Conservation (phyloP, 345 rosid species). For the Syzygium oleosum region DNA sequence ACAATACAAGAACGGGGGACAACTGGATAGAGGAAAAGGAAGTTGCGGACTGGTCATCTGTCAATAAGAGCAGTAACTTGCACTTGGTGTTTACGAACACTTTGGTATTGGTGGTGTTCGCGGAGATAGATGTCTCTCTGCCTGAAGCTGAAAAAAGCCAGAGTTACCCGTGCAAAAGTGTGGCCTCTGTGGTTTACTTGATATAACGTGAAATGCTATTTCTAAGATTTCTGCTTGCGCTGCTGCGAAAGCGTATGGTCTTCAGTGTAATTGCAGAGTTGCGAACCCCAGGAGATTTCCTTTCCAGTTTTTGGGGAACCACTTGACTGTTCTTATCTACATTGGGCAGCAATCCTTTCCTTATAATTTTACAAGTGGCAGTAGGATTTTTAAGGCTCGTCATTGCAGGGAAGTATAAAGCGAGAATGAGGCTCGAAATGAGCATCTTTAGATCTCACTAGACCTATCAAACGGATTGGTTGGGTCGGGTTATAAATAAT, state of each 20-base stretch:
- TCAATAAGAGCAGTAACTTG: not conserved
- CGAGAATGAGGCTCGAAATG: not conserved
- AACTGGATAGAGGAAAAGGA: not conserved
- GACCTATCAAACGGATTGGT: no score
- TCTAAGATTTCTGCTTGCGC: not conserved
- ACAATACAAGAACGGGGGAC: no score
- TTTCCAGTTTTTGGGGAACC: not conserved
- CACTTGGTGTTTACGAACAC: not conserved
- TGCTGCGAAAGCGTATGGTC: not conserved
- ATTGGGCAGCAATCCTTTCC: not conserved
- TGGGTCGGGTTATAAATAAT: no score
- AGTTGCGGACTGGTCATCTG: not conserved
- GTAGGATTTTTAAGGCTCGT: not conserved
- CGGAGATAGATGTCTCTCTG: not conserved
- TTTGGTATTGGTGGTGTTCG: not conserved
- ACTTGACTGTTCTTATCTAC: not conserved
- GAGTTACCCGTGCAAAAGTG: not conserved
- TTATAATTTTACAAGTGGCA: not conserved
- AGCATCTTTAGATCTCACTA: not conserved
- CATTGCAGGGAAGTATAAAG: not conserved
- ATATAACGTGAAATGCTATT: not conserved
- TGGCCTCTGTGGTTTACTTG: not conserved
- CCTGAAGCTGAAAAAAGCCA: not conserved
- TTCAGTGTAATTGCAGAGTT: not conserved
- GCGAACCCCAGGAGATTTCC: not conserved